Conservation (phyloP, 202 grass and related monocot species). For the Panicum virgatum region DNA sequence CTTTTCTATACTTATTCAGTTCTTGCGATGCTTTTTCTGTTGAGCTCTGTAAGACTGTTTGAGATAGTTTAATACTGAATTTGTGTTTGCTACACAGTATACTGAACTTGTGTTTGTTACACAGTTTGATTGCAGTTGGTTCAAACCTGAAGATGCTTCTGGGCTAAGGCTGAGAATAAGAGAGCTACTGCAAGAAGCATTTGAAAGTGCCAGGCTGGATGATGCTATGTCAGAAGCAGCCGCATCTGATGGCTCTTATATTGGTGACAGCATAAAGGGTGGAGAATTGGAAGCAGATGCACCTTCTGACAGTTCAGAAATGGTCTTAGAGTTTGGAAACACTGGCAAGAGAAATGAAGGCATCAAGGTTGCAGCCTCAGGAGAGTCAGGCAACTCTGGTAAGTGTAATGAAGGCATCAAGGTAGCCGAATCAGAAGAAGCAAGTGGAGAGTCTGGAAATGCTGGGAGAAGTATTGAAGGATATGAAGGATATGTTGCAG, state of each 20-base stretch:
- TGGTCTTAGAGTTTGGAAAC: background rate
- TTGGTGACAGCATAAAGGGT: constrained; percentile 9
- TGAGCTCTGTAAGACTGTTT: constrained; percentile 25
- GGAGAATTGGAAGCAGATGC: constrained; percentile 13
- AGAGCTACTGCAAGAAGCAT: constrained; percentile 54
- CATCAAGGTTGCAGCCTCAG: constrained; percentile 26
- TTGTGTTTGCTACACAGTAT: constrained; percentile 31
- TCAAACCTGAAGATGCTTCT: constrained; percentile 67
- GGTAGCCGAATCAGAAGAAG: constrained; percentile 29
- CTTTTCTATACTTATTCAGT: constrained; percentile 19
- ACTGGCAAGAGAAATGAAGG: background rate
- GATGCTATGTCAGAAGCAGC: constrained; percentile 40
- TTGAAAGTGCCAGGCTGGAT: constrained; percentile 42
- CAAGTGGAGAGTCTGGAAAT: constrained; percentile 1
- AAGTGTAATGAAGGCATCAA: constrained; percentile 9
- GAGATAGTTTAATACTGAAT: background rate
- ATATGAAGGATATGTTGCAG: constrained; percentile 11
- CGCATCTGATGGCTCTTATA: constrained; percentile 15
- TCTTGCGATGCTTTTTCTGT: constrained; percentile 35
- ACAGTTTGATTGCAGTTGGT: constrained; percentile 81
- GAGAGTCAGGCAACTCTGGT: background rate
- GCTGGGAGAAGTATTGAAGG: background rate
- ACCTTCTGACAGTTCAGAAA: constrained; percentile 25
- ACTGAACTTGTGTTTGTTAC: background rate
- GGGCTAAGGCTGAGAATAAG: constrained; percentile 65